Conservation (phyloP, 176 grass and related monocot genomes). For the Panicum miliaceum region DNA sequence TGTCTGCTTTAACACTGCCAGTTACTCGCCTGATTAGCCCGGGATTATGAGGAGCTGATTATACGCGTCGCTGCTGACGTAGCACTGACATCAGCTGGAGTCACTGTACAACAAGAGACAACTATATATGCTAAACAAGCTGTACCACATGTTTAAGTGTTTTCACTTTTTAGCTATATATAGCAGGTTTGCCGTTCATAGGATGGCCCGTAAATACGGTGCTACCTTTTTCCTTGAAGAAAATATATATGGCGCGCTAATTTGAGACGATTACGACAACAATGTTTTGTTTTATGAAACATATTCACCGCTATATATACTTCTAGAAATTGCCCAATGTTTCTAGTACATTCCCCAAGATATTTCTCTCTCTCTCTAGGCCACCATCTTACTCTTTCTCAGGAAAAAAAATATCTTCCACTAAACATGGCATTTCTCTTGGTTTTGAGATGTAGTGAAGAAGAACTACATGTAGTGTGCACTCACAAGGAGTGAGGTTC, state of each 20-base stretch:
- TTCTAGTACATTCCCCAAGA: neutral
- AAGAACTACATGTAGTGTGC: too few species aligned
- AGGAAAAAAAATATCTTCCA: neutral
- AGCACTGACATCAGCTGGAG: constrained; percentile 18
- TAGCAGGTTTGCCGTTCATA: neutral
- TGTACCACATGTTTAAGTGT: neutral
- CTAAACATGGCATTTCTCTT: neutral
- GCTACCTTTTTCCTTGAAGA: neutral
- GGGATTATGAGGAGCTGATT: constrained; percentile 14
- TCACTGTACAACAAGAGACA: constrained; percentile 22
- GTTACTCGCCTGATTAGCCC: neutral
- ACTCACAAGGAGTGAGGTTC: constrained; percentile 14
- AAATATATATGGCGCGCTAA: neutral
- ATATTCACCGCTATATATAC: neutral
- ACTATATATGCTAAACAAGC: neutral
- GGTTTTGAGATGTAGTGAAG: neutral
- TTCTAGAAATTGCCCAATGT: neutral
- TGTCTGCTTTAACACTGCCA: constrained; percentile 21
- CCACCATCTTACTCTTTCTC: neutral
- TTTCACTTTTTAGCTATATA: neutral
- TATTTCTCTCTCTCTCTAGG: neutral
- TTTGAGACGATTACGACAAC: neutral
- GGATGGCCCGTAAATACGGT: neutral
- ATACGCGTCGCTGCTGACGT: constrained; percentile 7
- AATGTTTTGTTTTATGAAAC: neutral